Percentiles rank a stretch among this genome's conserved stretches.
Evolutionary conservation across 352 stramenopile species (phyloP).

Genomic region (Globisporangium recalcitrans): DNA sequence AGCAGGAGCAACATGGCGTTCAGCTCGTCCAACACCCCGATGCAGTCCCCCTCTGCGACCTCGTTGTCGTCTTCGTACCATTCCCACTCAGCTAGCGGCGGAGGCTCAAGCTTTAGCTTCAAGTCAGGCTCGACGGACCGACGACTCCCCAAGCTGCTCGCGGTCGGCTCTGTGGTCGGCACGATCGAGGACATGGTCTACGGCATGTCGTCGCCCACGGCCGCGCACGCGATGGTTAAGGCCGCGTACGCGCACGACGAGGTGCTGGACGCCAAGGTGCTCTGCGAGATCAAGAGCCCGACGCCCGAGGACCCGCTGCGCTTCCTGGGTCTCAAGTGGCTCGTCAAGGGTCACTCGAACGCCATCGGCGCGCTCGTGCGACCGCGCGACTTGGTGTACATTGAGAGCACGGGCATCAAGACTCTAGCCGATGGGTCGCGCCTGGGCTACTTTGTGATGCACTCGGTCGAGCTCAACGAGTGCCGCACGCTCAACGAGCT

Average conservation of each 20-base stretch:
- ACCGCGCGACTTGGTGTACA: conserved; percentile 47
- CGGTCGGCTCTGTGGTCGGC: conserved; percentile 32
- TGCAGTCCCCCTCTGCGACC: background rate
- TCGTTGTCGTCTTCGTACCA: background rate
- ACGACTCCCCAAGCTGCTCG: conserved; percentile 27
- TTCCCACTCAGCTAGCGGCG: background rate
- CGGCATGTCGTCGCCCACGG: conserved; percentile 30
- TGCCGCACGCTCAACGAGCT: conserved; percentile 22
- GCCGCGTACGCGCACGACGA: conserved; percentile 32
- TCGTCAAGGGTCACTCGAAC: conserved; percentile 11
- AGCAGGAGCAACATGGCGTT: background rate
- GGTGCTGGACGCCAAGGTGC: conserved; percentile 33
- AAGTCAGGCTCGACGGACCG: background rate
- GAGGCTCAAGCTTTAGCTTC: too few relatives aligned
- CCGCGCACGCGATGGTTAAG: conserved; percentile 26
- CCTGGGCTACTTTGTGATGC: conserved; percentile 50
- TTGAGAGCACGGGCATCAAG: conserved; percentile 44
- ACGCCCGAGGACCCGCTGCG: conserved; percentile 37
- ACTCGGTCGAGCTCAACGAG: conserved; percentile 51
- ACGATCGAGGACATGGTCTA: conserved; percentile 56
- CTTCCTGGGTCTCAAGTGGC: conserved; percentile 49
- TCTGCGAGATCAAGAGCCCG: conserved; percentile 28
- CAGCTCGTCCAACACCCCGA: background rate
- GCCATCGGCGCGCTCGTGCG: conserved; percentile 24
- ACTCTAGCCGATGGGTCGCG: conserved; percentile 8